phyloP scores from a whole-genome alignment of 2,329 filamentous ascomycete species.

The Xylariaceae sp. region DNA sequence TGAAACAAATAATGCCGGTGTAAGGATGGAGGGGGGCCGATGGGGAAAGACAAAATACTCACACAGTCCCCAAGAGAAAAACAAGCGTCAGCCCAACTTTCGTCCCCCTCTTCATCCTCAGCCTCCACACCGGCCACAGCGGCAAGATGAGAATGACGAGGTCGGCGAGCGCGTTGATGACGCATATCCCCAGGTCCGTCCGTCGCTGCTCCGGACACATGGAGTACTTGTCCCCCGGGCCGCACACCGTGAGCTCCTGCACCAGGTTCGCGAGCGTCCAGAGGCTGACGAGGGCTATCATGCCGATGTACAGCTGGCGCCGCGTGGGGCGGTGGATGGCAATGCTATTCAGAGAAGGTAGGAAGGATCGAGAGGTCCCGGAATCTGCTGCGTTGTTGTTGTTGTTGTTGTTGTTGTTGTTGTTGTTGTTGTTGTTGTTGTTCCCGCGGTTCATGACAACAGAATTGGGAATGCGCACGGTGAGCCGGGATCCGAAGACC shows the following conservation, averaged over 20 bases:
- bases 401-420: constrained; percentile 5
- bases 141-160: constrained; percentile 42
- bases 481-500: constrained; percentile 26
- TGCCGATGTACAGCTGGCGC: constrained; percentile 9
- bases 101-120: constrained; percentile 37
- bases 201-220: constrained; percentile 17
- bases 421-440: neutral
- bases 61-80: constrained; percentile 40
- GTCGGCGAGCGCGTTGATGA: constrained; percentile 43
- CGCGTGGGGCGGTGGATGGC: neutral
- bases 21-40: no score
- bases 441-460: no score
- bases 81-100: constrained; percentile 39
- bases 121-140: constrained; percentile 40
- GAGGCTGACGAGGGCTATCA: constrained; percentile 22
- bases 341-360: neutral
- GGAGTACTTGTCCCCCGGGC: constrained; percentile 23
- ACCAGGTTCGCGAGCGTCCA: constrained; percentile 10
- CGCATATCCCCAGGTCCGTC: constrained; percentile 24
- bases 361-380: neutral
- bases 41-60: constrained; percentile 20
- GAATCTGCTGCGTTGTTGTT: no score
- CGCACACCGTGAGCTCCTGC: constrained; percentile 17
- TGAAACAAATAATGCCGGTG: no score
- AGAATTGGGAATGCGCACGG: no score